A percentile compares a stretch with the other conserved stretches of the same genome.
phyloP scores from a whole-genome alignment of 441 rosid species.

The Adansonia madagascariensis region DNA sequence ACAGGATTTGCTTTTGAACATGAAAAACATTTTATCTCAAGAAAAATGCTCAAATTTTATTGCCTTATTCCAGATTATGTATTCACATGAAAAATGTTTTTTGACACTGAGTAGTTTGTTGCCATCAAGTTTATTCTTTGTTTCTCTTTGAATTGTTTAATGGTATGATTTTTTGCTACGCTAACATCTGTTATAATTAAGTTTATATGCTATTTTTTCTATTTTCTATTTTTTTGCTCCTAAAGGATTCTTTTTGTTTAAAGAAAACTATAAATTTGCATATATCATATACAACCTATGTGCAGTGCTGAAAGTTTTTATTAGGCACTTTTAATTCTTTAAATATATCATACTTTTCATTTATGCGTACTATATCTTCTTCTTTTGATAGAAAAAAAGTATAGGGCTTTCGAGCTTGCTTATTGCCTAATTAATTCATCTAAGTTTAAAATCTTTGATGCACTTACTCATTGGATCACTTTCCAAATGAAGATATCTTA shows the following conservation, averaged over 20 bases:
- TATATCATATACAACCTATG: background rate
- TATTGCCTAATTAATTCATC: no score
- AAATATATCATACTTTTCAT: no score
- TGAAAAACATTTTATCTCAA: no score
- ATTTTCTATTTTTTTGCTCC: background rate
- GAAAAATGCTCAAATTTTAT: constrained; percentile 11
- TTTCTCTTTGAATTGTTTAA: constrained; percentile 44
- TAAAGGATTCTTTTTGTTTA: background rate
- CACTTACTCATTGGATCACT: no score
- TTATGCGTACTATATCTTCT: constrained; percentile 12
- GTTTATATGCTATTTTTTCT: background rate
- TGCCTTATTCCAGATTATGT: constrained; percentile 59
- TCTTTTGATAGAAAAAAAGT: constrained; percentile 29
- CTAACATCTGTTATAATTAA: background rate
- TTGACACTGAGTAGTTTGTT: constrained; percentile 56
- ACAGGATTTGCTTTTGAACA: constrained; percentile 48
- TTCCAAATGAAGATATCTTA: no score
- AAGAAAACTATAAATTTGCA: no score
- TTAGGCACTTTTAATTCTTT: no score
- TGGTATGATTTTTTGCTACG: constrained; percentile 43
- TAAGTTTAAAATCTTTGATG: no score
- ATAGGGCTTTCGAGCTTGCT: background rate
- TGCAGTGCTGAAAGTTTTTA: background rate
- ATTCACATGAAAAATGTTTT: constrained; percentile 61
- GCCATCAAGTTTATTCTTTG: constrained; percentile 53